Evolutionary conservation across 306 rosid genomes (phyloP).

Genomic region (Corylus heterophylla): DNA sequence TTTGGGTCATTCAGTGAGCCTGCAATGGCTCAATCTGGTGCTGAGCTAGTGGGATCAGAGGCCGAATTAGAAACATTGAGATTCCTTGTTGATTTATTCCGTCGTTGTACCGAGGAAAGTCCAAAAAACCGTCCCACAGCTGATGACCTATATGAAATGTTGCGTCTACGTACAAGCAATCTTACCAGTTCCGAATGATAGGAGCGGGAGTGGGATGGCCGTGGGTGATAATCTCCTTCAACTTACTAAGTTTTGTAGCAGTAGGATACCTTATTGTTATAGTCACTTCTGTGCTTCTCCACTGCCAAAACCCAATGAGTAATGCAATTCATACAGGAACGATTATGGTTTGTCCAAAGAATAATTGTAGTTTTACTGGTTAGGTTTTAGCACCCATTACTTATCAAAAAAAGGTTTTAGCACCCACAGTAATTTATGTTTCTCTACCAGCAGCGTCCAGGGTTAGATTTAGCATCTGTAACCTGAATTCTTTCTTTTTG

Average conservation of each 20-base stretch:
- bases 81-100: conserved; percentile 75
- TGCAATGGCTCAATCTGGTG: conserved; percentile 59
- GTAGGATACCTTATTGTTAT: conserved; percentile 24
- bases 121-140: conserved; percentile 77
- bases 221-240: conserved; percentile 19
- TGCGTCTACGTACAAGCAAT: conserved; percentile 41
- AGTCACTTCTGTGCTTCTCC: conserved; percentile 9
- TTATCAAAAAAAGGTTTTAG: conserved; percentile 13
- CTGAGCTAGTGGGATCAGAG: conserved; percentile 44
- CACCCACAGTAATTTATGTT: conserved; percentile 20
- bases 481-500: neutral
- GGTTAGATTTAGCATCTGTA: conserved; percentile 13
- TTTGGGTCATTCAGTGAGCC: conserved; percentile 48
- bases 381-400: conserved; percentile 27
- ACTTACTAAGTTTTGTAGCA: conserved; percentile 31
- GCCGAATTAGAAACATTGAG: conserved; percentile 34
- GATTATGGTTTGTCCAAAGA: conserved; percentile 3
- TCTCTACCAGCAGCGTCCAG: conserved; percentile 16
- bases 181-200: conserved; percentile 33
- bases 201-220: conserved; percentile 37
- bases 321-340: too few relatives aligned
- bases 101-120: conserved; percentile 61
- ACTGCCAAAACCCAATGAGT: too few relatives aligned
- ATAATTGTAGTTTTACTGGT: conserved; percentile 22
- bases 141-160: conserved; percentile 56